Base-by-base conservation (phyloP, 768 basidiomycete species). In the Lentinula sp. region DNA sequence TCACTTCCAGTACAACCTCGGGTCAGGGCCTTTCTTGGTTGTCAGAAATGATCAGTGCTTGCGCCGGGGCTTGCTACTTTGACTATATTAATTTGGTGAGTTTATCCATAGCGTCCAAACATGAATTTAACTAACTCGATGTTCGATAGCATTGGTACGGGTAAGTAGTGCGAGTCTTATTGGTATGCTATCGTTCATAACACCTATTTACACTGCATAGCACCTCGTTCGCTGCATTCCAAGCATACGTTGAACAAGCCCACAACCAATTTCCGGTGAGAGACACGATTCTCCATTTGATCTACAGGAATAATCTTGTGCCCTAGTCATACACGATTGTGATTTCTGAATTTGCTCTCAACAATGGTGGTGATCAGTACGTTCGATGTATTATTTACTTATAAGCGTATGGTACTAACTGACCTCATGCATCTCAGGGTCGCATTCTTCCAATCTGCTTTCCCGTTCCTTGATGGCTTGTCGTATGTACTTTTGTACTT, bases 11-110 rank as follows among this genome's bases (percentile, higher is more conserved):
- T n/a, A 57, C 61, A 10, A 31, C 58, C 5, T 21, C 74, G 37
- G 74, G 74, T 1, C 48, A 75, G 59, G 75, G 75, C 15, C 58
- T 76, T 28, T 68, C 66, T 35, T 76, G 75, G 76, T 31, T 76
- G 28, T 65, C 68, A 21, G 54, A 73, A 55, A 71, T 77, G 68
- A 70, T 76, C 59, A 54, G 43, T 16, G 73, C 73, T 8, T 76
- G 75, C 60, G 68, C 61, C 32, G 72, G 74, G 18, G n/a, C 58
- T n/a, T 76, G 75, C 62, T 67, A 67, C 61, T 72, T 68, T 40
- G 72, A 76, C 50, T 74, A 71, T 60, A 67, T 76, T 10, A 77
- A 76, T 63, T 15, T 73, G 37, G 73, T 73, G 15, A 4, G 58
- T 2, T 65, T 68, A n/a, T n/a, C 57, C 21, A 37, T 21, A 21